Base-by-base conservation (phyloP, 2,329 filamentous ascomycete species). In the Gaeumannomyces tritici region DNA sequence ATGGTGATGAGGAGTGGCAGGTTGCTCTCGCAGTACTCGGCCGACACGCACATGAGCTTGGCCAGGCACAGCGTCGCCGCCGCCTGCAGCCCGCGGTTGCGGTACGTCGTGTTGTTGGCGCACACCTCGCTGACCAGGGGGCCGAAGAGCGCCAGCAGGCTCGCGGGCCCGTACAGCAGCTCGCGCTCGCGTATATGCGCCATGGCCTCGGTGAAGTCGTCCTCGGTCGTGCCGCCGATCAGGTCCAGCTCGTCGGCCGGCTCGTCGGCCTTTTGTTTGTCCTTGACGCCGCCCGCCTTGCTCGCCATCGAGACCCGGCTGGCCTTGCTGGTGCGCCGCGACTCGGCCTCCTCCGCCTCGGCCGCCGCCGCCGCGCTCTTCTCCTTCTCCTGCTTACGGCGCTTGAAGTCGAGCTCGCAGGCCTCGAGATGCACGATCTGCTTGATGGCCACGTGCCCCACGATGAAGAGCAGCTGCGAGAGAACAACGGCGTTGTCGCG, bases 391-490 rank as follows among this genome's bases (percentile, higher is more conserved):
- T 90, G 89, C 79, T 99, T 99, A 67, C 93, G 85, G 62, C 93
- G 89, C 79, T 99, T 99, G 76, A 99, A 99, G 74, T 99, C 95
- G 60, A 95, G 86, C 72, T 99, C 95, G 73, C 93, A 96, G n/a
- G 98, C 82, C 70, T 99, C 95, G 13, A 99, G 84, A 73, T 99
- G 95, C 0, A 99, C 96, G 68, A 99, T 99, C 72, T 99, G 96
- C 77, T 99, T 99, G 72, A 99, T 95, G 18, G 95, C 95, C 59
- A 98, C 90, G 71, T 99, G 95, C 0, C 95, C 95, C 33, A 98
- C 93, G 47, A 96, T 89, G 72, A 98, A 98, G 0, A 99, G 81
- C 2, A 99, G 82, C 70, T 98, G 95, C 0, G 95, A 96, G 2
- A 99, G 80, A 0, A 85, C 87, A 58, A 92, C 82, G 1, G 91